Percentiles rank a stretch among this genome's conserved stretches.
These are phyloP conservation scores for Ehretia macrophylla DNA, from an alignment of 257 asterid species.

Conservation along the genomic window DNA sequence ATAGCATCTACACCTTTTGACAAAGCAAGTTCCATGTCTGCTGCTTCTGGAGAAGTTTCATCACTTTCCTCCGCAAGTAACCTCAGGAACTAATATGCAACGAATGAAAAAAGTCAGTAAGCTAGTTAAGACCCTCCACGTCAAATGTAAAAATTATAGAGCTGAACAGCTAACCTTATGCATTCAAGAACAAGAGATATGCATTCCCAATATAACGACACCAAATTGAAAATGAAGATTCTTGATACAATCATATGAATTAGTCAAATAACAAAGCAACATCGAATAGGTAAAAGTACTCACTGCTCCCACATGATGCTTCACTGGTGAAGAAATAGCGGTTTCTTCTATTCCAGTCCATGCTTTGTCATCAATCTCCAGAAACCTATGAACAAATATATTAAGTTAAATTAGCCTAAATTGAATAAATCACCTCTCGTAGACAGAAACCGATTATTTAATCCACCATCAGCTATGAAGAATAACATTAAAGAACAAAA, in stretches of 20 bases:
- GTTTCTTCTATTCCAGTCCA: constrained; percentile 88
- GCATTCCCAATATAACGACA: no score
- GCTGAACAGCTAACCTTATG: no score
- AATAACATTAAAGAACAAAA: not conserved
- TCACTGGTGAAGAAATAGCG: constrained; percentile 50
- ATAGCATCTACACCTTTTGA: constrained; percentile 59
- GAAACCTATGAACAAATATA: constrained; percentile 35
- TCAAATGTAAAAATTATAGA: not conserved
- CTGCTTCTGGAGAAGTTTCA: constrained; percentile 41
- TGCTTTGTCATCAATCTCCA: constrained; percentile 63
- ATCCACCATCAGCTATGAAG: not conserved
- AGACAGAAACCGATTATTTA: not conserved
- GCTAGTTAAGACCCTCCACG: not conserved
- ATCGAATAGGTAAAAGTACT: constrained; percentile 18
- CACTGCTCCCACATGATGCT: constrained; percentile 83
- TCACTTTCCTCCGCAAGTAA: constrained; percentile 64
- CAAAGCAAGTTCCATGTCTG: constrained; percentile 56
- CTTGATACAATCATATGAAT: not conserved
- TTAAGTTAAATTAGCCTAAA: not conserved
- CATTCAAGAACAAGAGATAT: no score
- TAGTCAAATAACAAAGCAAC: not conserved
- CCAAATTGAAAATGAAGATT: no score
- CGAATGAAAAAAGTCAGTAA: not conserved
- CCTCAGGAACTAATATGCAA: constrained; percentile 55
- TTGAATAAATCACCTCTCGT: not conserved